Evolutionary conservation across 805 yeast genomes (phyloP).

Genomic region (Lachancea meyersii): DNA sequence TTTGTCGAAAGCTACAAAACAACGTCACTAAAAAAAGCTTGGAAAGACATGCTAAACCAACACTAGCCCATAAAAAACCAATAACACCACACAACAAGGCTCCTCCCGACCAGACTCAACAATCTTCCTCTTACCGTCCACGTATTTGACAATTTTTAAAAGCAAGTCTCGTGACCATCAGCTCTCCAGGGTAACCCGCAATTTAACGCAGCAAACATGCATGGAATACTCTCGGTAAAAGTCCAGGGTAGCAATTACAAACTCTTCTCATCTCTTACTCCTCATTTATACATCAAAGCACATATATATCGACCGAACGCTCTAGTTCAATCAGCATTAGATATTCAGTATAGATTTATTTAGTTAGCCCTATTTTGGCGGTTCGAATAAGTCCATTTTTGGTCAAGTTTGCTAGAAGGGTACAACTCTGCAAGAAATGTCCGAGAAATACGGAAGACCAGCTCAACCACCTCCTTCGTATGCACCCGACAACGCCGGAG

Average conservation of each 20-base stretch:
- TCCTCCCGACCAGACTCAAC: too few species aligned
- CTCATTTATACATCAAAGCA: not conserved
- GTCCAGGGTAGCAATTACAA: slow-evolving; percentile 1
- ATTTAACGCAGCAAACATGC: not conserved
- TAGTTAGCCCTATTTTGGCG: too few species aligned
- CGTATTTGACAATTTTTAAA: too few species aligned
- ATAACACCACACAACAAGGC: too few species aligned
- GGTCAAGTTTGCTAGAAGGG: not conserved
- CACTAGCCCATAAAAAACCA: too few species aligned
- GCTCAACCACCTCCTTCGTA: slow-evolving; percentile 19
- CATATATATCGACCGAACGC: not conserved
- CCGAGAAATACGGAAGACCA: slow-evolving; percentile 17
- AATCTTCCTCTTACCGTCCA: too few species aligned
- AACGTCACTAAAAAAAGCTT: too few species aligned
- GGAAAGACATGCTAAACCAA: too few species aligned
- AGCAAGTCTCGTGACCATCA: too few species aligned
- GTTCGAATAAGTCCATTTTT: not conserved
- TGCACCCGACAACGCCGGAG: not conserved
- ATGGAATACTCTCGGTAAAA: not conserved
- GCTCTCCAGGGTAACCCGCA: not conserved
- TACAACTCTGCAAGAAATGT: slow-evolving; percentile 1
- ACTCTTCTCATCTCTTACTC: slow-evolving; percentile 1
- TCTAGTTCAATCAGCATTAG: not conserved
- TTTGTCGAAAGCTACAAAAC: too few species aligned
- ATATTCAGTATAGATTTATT: not conserved